These are phyloP conservation scores for Flueggea neowawraea DNA, from an alignment of 441 rosid species.

Conservation along the genomic window DNA sequence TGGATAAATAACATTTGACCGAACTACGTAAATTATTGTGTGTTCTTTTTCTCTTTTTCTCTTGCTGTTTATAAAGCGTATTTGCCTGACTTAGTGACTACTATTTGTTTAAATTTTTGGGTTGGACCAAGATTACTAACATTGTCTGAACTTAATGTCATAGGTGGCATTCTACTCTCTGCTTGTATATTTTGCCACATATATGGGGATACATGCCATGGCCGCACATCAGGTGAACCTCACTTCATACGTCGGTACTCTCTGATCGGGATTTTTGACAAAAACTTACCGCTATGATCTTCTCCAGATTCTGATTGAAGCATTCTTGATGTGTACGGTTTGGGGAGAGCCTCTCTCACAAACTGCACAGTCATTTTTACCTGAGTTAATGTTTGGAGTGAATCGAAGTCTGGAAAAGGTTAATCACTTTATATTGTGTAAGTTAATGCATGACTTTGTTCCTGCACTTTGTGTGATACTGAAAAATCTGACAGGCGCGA, in stretches of 20 bases:
- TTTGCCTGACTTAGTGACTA: no score
- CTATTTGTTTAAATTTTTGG: no score
- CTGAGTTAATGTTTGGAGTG: constrained; percentile 76
- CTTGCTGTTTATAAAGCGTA: no score
- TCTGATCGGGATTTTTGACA: neutral
- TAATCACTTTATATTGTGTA: neutral
- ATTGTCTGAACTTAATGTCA: constrained; percentile 13
- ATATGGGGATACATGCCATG: constrained; percentile 74
- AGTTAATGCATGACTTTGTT: neutral
- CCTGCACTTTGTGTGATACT: neutral
- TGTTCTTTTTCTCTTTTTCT: neutral
- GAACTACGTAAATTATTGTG: neutral
- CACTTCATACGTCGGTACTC: constrained; percentile 4
- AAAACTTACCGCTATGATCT: constrained; percentile 6
- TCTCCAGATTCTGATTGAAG: constrained; percentile 88
- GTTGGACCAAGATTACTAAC: no score
- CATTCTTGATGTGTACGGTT: constrained; percentile 62
- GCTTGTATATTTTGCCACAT: constrained; percentile 79
- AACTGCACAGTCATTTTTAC: constrained; percentile 97
- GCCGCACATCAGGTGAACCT: constrained; percentile 90
- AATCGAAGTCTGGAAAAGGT: constrained; percentile 72
- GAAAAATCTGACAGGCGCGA: constrained; percentile 44
- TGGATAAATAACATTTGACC: no score
- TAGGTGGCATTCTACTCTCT: constrained; percentile 87
- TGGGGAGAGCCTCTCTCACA: constrained; percentile 98